phyloP scores from a whole-genome alignment of 495 filamentous ascomycete species.

The Parmelia sp. region DNA sequence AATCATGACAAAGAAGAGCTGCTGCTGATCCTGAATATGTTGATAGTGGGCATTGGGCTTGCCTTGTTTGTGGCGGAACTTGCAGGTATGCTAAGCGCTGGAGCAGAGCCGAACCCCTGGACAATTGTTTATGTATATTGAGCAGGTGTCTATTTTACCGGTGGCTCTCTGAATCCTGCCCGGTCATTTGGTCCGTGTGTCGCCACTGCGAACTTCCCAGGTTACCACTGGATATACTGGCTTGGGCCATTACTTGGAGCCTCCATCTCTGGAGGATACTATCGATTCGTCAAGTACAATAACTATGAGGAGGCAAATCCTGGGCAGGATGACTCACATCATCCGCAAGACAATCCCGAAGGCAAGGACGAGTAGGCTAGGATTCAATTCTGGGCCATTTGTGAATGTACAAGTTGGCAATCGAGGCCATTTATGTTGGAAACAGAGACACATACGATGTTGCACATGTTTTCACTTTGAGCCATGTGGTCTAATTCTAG shows the following conservation, averaged over 20 bases:
- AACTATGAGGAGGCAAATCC: slow-evolving; percentile 78
- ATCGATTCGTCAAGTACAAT: slow-evolving; percentile 57
- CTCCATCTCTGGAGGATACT: slow-evolving; percentile 61
- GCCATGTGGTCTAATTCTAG: neutral
- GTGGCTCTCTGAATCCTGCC: slow-evolving; percentile 66
- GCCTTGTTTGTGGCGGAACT: slow-evolving; percentile 65
- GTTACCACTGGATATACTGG: slow-evolving; percentile 52
- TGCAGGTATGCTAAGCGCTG: slow-evolving; percentile 39
- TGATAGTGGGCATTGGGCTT: slow-evolving; percentile 60
- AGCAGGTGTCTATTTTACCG: slow-evolving; percentile 62
- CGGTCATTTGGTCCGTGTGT: slow-evolving; percentile 66
- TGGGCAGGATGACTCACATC: slow-evolving; percentile 50
- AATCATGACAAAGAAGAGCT: slow-evolving; percentile 47
- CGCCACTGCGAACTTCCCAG: slow-evolving; percentile 61
- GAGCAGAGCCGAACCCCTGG: neutral
- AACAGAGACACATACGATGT: neutral
- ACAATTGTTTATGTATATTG: slow-evolving; percentile 6
- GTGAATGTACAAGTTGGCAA: neutral
- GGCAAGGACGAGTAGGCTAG: neutral
- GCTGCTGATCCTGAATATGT: slow-evolving; percentile 60
- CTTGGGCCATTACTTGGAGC: slow-evolving; percentile 62
- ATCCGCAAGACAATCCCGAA: slow-evolving; percentile 10
- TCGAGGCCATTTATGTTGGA: neutral
- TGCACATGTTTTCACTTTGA: neutral
- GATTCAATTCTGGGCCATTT: neutral